Percentiles rank a stretch among this genome's conserved stretches.
Evolutionary conservation across 306 rosid genomes (phyloP).

Genomic region (Cucumis melo): DNA sequence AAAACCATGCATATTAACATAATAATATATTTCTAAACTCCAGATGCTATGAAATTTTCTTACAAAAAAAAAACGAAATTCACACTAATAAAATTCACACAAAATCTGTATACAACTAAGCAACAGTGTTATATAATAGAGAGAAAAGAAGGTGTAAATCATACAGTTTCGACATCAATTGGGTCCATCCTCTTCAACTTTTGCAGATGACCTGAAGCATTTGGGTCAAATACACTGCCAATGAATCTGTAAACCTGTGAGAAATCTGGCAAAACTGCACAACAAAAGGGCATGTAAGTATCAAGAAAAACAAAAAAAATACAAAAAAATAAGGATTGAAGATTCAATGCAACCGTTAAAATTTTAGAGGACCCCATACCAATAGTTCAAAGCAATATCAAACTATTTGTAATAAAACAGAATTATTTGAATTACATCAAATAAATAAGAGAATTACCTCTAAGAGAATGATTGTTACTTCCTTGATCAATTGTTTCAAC

Average conservation of each 20-base stretch:
- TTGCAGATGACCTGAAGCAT: slow-evolving; percentile 55
- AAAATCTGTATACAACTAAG: not conserved
- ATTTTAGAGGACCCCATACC: not conserved
- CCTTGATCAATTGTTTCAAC: slow-evolving; percentile 50
- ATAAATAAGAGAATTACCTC: slow-evolving; percentile 38
- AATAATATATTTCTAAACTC: not conserved
- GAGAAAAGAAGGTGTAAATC: not conserved
- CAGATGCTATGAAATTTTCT: not conserved
- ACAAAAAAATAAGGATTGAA: not conserved
- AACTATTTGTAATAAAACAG: not conserved
- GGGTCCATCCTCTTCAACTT: slow-evolving; percentile 78
- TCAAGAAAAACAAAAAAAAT: slow-evolving; percentile 2
- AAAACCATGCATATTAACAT: not conserved
- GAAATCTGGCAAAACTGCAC: slow-evolving; percentile 96
- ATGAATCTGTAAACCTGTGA: slow-evolving; percentile 71
- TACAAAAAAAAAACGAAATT: not conserved
- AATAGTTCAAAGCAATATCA: not conserved
- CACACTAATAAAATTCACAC: not conserved
- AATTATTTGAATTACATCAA: not conserved
- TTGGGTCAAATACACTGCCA: slow-evolving; percentile 92
- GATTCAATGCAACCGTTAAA: not conserved
- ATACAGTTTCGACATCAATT: slow-evolving; percentile 88
- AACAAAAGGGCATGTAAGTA: not conserved
- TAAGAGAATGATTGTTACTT: slow-evolving; percentile 34
- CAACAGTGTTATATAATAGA: not conserved